Percentiles rank a stretch among this genome's conserved stretches.
Conservation (phyloP, 176 grass and related monocot genomes). For the Themeda triandra region DNA sequence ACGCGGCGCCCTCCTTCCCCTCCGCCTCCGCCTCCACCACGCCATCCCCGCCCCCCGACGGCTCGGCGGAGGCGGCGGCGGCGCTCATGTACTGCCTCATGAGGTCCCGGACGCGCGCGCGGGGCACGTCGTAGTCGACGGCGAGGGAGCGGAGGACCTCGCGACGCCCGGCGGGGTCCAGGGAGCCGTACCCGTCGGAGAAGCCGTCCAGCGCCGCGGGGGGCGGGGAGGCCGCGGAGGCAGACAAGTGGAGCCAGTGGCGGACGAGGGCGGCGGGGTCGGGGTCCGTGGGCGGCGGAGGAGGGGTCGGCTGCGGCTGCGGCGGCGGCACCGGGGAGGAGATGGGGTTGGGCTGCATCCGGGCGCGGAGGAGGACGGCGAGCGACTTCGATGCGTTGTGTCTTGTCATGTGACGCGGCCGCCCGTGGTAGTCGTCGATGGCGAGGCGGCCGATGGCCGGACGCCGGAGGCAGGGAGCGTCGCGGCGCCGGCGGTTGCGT, state of each 20-base stretch:
- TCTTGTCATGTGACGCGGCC: constrained; percentile 59
- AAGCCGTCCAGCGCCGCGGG: constrained; percentile 56
- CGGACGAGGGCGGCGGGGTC: constrained; percentile 9
- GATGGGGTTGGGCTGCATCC: constrained; percentile 47
- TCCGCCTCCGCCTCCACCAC: constrained; percentile 30
- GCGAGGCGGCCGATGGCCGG: not conserved
- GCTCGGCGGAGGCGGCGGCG: constrained; percentile 21
- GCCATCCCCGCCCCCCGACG: not conserved
- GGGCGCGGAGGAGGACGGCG: constrained; percentile 75
- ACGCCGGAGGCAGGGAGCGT: not conserved
- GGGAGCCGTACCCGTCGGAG: constrained; percentile 65
- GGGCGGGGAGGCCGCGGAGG: constrained; percentile 30
- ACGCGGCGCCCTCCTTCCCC: constrained; percentile 41
- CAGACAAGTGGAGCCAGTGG: constrained; percentile 63
- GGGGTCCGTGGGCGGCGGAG: not conserved
- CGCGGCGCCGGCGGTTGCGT: not conserved
- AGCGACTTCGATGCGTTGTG: constrained; percentile 43
- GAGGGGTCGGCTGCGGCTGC: not conserved
- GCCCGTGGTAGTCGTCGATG: not conserved
- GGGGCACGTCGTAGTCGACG: constrained; percentile 78
- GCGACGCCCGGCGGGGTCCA: constrained; percentile 49
- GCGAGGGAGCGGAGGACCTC: constrained; percentile 70
- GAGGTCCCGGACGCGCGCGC: constrained; percentile 59
- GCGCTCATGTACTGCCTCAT: constrained; percentile 72
- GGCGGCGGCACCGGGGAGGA: constrained; percentile 12